Base-by-base conservation (phyloP, 176 grass and related monocot species). In the Hsuehochloa calcarea region DNA sequence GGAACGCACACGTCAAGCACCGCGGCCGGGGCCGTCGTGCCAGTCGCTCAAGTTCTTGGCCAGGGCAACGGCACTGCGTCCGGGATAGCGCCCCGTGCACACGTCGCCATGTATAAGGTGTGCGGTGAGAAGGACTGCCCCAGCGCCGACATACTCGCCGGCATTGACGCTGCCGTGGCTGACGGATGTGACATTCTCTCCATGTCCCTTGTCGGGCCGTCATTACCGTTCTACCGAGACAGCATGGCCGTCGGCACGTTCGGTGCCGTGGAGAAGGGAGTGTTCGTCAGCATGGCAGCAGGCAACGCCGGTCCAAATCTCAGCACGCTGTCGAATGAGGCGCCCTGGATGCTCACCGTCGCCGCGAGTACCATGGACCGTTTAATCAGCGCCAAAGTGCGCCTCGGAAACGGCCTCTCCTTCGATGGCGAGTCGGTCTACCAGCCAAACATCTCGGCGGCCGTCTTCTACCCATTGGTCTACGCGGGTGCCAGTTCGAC, bases 261-360 rank as follows among this genome's bases (percentile, higher is more conserved):
- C n/a, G 76, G 56, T 5, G 89, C 89, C 1, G 34, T 85, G 15
- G 89, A 92, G 87, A 93, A 85, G 31, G 84, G 81, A 0, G 61
- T 97, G 0, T 91, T 91, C 1, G 89, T 97, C 9, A 91, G 68
- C 74, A 75, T 84, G 82, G 76, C 91, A 0, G 87, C 86, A 0
- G 89, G 85, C 0, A 96, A 93, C 50, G 3, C 22, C 0, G 91
- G 91, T 2, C 94, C 89, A 1, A 9, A 11, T 15, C 0, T 0
- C 20, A 67, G 20, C 29, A 54, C 81, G 0, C 55, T 93, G 55
- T 13, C 51, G 0, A 96, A 91, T 27, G 91, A 91, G 39, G 89
- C 91, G 12, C 94, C 94, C 0, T 93, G 91, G 91, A 77, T 91
- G 40, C 87, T 96, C n/a, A 96, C 89, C 7, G 91, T 96, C 23